phyloP scores from a whole-genome alignment of 495 filamentous ascomycete species.

The Ramalina intermedia region DNA sequence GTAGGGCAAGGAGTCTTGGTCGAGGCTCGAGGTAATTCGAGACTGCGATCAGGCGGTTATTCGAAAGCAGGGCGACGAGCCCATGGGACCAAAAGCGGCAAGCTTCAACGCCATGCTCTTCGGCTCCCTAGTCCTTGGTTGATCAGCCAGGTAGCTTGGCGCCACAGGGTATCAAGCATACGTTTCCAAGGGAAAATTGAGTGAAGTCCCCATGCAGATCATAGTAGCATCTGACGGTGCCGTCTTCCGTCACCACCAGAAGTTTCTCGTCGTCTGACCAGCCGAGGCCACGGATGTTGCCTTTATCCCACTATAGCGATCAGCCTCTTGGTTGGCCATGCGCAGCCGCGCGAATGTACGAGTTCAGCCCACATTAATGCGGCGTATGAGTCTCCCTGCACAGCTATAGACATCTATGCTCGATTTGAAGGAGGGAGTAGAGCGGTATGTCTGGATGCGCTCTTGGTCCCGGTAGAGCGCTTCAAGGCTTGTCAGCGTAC shows the following conservation, averaged over 20 bases:
- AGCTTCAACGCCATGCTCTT: slow-evolving; percentile 69
- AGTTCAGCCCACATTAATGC: slow-evolving; percentile 41
- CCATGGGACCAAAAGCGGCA: slow-evolving; percentile 86
- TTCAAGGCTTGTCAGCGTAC: slow-evolving; percentile 23
- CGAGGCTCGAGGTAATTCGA: slow-evolving; percentile 82
- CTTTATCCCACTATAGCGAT: slow-evolving; percentile 70
- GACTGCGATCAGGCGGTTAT: slow-evolving; percentile 78
- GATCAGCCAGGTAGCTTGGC: slow-evolving; percentile 4
- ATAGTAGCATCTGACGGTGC: slow-evolving; percentile 81
- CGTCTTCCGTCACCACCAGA: slow-evolving; percentile 75
- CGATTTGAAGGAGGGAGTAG: slow-evolving; percentile 56
- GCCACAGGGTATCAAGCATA: slow-evolving; percentile 18
- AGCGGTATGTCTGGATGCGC: slow-evolving; percentile 64
- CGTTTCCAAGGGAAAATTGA: slow-evolving; percentile 88
- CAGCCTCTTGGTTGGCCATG: not conserved
- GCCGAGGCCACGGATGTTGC: slow-evolving; percentile 72
- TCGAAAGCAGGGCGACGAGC: slow-evolving; percentile 82
- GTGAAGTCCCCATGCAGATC: slow-evolving; percentile 88
- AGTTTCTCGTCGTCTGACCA: slow-evolving; percentile 97
- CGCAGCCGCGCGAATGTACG: not conserved
- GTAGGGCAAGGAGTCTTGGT: slow-evolving; percentile 64
- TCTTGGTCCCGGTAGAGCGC: slow-evolving; percentile 81
- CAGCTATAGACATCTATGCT: slow-evolving; percentile 91
- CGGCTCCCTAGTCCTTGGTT: slow-evolving; percentile 45
- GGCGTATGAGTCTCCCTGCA: slow-evolving; percentile 68